Evolutionary conservation across 768 basidiomycete species (phyloP).

Genomic region (Tricholoma hemisulphureum): DNA sequence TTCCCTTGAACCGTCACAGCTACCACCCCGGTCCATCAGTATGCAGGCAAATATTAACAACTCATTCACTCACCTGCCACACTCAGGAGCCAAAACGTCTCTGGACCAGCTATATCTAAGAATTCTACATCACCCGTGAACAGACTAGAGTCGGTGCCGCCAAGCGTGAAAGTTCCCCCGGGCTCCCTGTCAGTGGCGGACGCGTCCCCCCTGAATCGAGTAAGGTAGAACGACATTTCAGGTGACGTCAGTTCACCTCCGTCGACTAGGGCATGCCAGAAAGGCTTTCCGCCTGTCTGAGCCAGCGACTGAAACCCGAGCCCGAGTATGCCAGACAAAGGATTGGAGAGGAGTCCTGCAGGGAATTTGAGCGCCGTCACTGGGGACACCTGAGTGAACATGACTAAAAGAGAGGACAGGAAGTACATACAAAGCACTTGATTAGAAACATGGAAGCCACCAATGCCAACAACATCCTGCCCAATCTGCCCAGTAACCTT

Average conservation of each 20-base stretch:
- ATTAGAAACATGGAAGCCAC: slow-evolving; percentile 51
- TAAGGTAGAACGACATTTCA: slow-evolving; percentile 66
- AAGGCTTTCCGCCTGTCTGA: slow-evolving; percentile 52
- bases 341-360: slow-evolving; percentile 42
- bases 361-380: not conserved
- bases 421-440: slow-evolving; percentile 54
- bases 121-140: slow-evolving; percentile 76
- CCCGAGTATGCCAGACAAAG: slow-evolving; percentile 73
- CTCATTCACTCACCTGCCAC: slow-evolving; percentile 45
- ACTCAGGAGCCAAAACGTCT: slow-evolving; percentile 62
- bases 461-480: slow-evolving; percentile 64
- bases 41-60: too few species aligned
- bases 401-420: not conserved
- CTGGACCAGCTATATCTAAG: slow-evolving; percentile 39
- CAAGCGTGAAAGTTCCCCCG: slow-evolving; percentile 74
- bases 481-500: slow-evolving; percentile 53
- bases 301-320: slow-evolving; percentile 67
- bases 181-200: slow-evolving; percentile 37
- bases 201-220: slow-evolving; percentile 42
- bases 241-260: slow-evolving; percentile 43
- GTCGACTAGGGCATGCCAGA: slow-evolving; percentile 59
- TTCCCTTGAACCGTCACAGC: slow-evolving; percentile 62
- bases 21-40: slow-evolving; percentile 28
- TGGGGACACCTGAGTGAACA: not conserved
- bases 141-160: slow-evolving; percentile 58